Conservation (phyloP, 192 early-diverging fungal genomes). For the Linderina pennispora region DNA sequence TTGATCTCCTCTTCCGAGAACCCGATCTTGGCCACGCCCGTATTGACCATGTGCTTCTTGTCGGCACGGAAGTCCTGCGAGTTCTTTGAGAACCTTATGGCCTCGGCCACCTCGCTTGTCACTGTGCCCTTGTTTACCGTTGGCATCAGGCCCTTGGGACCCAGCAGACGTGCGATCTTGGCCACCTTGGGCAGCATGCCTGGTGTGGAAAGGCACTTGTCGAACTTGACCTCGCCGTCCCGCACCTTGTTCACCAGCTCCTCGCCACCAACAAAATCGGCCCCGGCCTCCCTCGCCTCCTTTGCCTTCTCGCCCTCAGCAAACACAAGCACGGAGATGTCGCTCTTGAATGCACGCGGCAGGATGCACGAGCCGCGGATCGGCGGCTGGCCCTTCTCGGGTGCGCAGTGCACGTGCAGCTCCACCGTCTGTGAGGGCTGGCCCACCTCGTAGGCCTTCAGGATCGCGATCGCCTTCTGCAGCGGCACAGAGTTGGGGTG, state of each 20-base stretch:
- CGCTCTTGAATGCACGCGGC: constrained; percentile 56
- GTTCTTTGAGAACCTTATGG: constrained; percentile 58
- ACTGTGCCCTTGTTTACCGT: constrained; percentile 81
- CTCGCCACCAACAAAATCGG: constrained; percentile 76
- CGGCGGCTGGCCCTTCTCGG: constrained; percentile 72
- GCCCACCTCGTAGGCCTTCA: constrained; percentile 64
- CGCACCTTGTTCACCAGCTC: constrained; percentile 72
- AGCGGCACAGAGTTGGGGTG: constrained; percentile 49
- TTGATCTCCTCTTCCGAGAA: constrained; percentile 31
- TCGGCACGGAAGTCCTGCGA: constrained; percentile 74
- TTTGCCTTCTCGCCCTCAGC: constrained; percentile 82
- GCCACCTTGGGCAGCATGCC: constrained; percentile 84
- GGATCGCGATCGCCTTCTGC: constrained; percentile 43
- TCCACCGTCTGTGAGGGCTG: constrained; percentile 57
- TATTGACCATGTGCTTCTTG: constrained; percentile 63
- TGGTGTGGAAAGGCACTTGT: constrained; percentile 83
- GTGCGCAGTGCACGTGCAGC: constrained; percentile 62
- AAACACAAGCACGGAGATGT: constrained; percentile 66
- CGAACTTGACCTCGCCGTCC: constrained; percentile 64
- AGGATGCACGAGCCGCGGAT: constrained; percentile 75
- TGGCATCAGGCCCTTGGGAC: constrained; percentile 97
- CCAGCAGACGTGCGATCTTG: constrained; percentile 82
- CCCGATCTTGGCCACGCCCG: constrained; percentile 43
- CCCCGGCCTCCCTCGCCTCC: constrained; percentile 73
- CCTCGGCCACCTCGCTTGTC: constrained; percentile 63